A percentile compares a stretch with the other conserved stretches of the same genome.
Conservation (phyloP, 192 early-diverging fungal genomes). For the Funneliformis mosseae region DNA sequence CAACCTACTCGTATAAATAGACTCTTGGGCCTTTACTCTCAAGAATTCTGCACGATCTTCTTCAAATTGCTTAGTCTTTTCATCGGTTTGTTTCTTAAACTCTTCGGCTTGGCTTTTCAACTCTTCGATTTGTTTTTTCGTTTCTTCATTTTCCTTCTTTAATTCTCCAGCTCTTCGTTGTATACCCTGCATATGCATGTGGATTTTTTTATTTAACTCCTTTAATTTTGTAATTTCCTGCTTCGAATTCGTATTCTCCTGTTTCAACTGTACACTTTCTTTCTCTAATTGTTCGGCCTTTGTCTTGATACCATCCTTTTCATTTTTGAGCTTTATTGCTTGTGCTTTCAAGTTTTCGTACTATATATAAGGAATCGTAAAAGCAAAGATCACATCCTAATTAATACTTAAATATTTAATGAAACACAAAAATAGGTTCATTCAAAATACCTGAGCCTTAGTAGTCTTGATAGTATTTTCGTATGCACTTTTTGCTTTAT, state of each 20-base stretch:
- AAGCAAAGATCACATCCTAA: neutral
- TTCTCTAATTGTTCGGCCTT: neutral
- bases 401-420: neutral
- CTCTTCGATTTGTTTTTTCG: neutral
- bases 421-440: neutral
- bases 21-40: constrained; percentile 1
- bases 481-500: neutral
- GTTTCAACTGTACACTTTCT: neutral
- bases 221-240: neutral
- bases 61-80: neutral
- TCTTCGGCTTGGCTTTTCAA: neutral
- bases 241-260: neutral
- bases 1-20: neutral
- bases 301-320: neutral
- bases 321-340: neutral
- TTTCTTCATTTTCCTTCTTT: constrained; percentile 1
- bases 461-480: neutral
- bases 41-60: constrained; percentile 11
- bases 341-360: neutral
- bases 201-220: neutral
- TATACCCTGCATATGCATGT: neutral
- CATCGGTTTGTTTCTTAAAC: neutral
- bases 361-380: neutral
- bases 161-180: neutral
- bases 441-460: neutral